phyloP scores from a whole-genome alignment of 305 asterid genomes.

The Solanum hybrid region DNA sequence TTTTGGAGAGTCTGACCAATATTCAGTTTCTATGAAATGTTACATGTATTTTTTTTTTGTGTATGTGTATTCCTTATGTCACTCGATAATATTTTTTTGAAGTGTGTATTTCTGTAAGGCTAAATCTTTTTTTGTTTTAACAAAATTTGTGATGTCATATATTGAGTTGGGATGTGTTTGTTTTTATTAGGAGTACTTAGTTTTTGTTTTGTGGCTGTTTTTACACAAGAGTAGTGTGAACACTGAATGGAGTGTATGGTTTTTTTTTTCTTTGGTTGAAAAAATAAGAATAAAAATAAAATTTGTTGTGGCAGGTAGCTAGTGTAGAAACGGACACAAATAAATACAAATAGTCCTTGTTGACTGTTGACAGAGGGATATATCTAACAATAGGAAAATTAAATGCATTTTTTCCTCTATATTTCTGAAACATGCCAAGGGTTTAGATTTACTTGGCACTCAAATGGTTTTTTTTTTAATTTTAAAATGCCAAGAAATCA shows the following conservation, averaged over 20 bases:
- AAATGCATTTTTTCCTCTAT: neutral
- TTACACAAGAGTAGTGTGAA: conserved; percentile 12
- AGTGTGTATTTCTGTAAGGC: neutral
- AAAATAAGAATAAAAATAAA: neutral
- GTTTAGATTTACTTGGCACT: neutral
- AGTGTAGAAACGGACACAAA: conserved; percentile 8
- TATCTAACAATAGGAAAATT: conserved; percentile 1
- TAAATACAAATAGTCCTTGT: conserved; percentile 6
- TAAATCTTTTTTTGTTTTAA: neutral
- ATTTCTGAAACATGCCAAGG: conserved; percentile 3
- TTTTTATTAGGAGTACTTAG: neutral
- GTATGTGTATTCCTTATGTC: neutral
- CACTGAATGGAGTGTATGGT: conserved; percentile 1
- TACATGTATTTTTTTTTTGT: neutral
- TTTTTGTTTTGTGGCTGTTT: conserved; percentile 15
- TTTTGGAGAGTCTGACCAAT: neutral
- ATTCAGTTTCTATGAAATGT: neutral
- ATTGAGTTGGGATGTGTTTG: neutral
- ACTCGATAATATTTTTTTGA: neutral
- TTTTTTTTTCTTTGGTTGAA: neutral
- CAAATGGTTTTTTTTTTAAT: neutral
- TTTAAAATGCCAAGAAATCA: neutral
- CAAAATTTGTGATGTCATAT: neutral
- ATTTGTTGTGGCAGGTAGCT: conserved; percentile 11
- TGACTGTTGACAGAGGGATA: conserved; percentile 4